Evolutionary conservation across 2,329 filamentous ascomycete species (phyloP).

Genomic region (Chaetoscypha palmicola): DNA sequence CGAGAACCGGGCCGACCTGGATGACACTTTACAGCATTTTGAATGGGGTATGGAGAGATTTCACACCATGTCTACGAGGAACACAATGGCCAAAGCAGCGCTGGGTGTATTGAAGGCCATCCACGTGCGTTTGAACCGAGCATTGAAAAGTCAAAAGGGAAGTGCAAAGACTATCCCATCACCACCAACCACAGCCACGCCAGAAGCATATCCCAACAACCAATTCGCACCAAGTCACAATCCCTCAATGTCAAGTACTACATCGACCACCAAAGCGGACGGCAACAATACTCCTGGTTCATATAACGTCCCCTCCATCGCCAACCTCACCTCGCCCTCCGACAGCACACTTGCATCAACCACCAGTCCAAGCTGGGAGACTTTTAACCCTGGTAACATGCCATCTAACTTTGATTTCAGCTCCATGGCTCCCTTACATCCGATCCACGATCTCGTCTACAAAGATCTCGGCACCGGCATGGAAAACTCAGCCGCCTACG

Average conservation of each 20-base stretch:
- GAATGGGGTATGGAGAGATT: slow-evolving; percentile 54
- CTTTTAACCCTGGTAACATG: slow-evolving; percentile 4
- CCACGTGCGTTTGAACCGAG: slow-evolving; percentile 45
- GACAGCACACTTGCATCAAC: slow-evolving; percentile 3
- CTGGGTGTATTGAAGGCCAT: slow-evolving; percentile 50
- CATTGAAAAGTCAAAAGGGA: slow-evolving; percentile 18
- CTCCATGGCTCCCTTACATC: slow-evolving; percentile 47
- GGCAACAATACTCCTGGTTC: slow-evolving; percentile 3
- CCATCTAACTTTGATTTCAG: slow-evolving; percentile 43
- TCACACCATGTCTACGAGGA: slow-evolving; percentile 46
- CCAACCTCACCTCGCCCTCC: slow-evolving; percentile 21
- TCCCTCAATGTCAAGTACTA: slow-evolving; percentile 13
- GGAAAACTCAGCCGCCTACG: slow-evolving; percentile 8
- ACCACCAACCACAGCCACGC: slow-evolving; percentile 3
- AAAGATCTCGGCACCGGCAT: slow-evolving; percentile 38
- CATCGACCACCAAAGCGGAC: slow-evolving; percentile 8
- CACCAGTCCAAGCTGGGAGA: slow-evolving; percentile 13
- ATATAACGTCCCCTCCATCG: slow-evolving; percentile 26
- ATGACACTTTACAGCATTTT: slow-evolving; percentile 47
- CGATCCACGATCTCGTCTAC: slow-evolving; percentile 50
- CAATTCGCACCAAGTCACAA: slow-evolving; percentile 4
- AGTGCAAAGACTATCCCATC: neutral
- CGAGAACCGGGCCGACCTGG: slow-evolving; percentile 44
- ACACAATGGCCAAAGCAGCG: slow-evolving; percentile 47
- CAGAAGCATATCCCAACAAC: slow-evolving; percentile 4